Percentiles rank a stretch among this genome's conserved stretches.
Evolutionary conservation across 2,329 filamentous ascomycete genomes (phyloP).

Genomic region (Davidsoniella eucalypti): DNA sequence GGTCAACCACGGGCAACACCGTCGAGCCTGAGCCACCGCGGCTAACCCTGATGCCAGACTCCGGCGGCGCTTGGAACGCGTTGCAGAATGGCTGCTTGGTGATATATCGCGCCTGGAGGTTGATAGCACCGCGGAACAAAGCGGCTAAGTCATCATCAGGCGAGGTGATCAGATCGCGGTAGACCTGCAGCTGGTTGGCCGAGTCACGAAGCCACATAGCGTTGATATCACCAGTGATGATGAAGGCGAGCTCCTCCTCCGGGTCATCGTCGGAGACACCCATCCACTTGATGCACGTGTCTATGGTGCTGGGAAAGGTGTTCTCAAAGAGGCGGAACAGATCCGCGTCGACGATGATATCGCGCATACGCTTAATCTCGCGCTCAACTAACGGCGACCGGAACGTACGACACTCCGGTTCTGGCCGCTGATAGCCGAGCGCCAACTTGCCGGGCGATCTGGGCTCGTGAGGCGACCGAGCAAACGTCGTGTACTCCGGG

Average conservation of each 20-base stretch:
- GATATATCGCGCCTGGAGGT: slow-evolving; percentile 53
- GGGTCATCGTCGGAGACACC: slow-evolving; percentile 35
- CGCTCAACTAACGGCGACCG: slow-evolving; percentile 11
- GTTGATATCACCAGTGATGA: slow-evolving; percentile 73
- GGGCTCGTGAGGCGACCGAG: slow-evolving; percentile 37
- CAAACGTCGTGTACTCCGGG: slow-evolving; percentile 11
- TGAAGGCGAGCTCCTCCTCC: slow-evolving; percentile 52
- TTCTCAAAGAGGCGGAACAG: slow-evolving; percentile 70
- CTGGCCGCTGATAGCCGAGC: slow-evolving; percentile 68
- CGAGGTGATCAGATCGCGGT: slow-evolving; percentile 40
- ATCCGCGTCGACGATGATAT: slow-evolving; percentile 35
- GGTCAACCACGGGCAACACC: slow-evolving; percentile 14
- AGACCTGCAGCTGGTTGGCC: slow-evolving; percentile 55
- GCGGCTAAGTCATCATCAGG: slow-evolving; percentile 40
- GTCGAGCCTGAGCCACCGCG: slow-evolving; percentile 12
- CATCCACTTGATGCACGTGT: slow-evolving; percentile 70
- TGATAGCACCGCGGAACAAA: slow-evolving; percentile 54
- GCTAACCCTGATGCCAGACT: slow-evolving; percentile 45
- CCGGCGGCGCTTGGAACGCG: slow-evolving; percentile 71
- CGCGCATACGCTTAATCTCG: slow-evolving; percentile 20
- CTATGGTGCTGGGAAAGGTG: slow-evolving; percentile 66
- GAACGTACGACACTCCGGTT: slow-evolving; percentile 57
- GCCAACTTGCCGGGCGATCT: slow-evolving; percentile 59
- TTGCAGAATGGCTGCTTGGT: slow-evolving; percentile 67
- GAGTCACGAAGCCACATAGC: slow-evolving; percentile 83